Evolutionary conservation across 2,329 filamentous ascomycete genomes (phyloP).

Genomic region (Pseudogymnoascus sp.): DNA sequence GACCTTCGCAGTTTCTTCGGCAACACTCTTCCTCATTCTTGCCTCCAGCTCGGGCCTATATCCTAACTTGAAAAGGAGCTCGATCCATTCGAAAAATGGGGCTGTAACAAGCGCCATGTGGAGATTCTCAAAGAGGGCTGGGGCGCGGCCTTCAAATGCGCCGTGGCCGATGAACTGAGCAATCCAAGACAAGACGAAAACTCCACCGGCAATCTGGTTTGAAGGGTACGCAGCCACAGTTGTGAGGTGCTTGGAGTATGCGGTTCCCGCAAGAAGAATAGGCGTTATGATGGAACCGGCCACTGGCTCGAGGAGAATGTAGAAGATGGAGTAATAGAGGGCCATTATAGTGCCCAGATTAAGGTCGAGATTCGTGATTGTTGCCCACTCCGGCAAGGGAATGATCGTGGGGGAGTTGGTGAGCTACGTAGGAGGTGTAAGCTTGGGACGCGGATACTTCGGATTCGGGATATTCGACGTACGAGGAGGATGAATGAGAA

Average conservation of each 20-base stretch:
- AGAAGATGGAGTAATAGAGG: slow-evolving; percentile 66
- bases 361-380: slow-evolving; percentile 56
- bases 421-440: slow-evolving; percentile 36
- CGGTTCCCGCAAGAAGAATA: slow-evolving; percentile 67
- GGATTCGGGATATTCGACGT: slow-evolving; percentile 27
- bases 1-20: slow-evolving; percentile 59
- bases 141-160: slow-evolving; percentile 77
- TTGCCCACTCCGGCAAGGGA: slow-evolving; percentile 57
- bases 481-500: slow-evolving; percentile 65
- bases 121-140: slow-evolving; percentile 83
- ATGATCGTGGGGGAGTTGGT: slow-evolving; percentile 56
- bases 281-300: slow-evolving; percentile 72
- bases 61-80: slow-evolving; percentile 80
- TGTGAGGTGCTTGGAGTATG: slow-evolving; percentile 63
- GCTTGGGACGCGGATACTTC: slow-evolving; percentile 11
- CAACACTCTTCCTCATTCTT: slow-evolving; percentile 68
- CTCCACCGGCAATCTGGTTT: slow-evolving; percentile 51
- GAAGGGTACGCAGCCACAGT: slow-evolving; percentile 30
- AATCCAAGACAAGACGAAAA: slow-evolving; percentile 73
- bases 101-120: slow-evolving; percentile 87
- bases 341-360: slow-evolving; percentile 59
- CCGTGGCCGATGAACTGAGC: slow-evolving; percentile 89
- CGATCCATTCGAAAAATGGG: slow-evolving; percentile 95
- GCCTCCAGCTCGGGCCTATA: slow-evolving; percentile 83
- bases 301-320: slow-evolving; percentile 88